Evolutionary conservation across 2,329 filamentous ascomycete species (phyloP), one percentile per base, ranked within the genome.

Genomic region (Penicillium sumatraense): DNA sequence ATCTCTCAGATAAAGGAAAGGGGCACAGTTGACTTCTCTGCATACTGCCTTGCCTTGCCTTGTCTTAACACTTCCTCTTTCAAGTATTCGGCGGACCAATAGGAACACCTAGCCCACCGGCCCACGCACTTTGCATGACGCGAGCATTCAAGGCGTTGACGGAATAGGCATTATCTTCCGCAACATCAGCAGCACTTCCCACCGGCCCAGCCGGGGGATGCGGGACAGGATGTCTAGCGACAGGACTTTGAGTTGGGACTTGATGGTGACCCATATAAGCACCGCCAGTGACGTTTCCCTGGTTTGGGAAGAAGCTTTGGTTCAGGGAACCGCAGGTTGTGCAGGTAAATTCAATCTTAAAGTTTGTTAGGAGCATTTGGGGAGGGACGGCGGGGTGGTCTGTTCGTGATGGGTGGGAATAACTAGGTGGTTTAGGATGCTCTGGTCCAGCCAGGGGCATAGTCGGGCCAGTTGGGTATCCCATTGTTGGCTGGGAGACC

Each of bases 331-430:
- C 73, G 41, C 73, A 75, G 2, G 70, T 67, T 6, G 70, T 72
- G 48, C 73, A 75, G 6, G 72, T 72, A 23, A 75, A 75, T 42
- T 75, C 73, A 36, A 75, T 73, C 54, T 74, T 75, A 53, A 75
- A 74, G 36, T 73, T 71, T 9, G 71, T 69, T 5, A 74, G 60
- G 26, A 71, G 60, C 41, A 72, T 58, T 38, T 72, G 70, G 9
- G 26, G 5, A 20, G 72, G 56, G 14, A 65, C 61, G 9, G 59
- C 57, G 36, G 63, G 55, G 48, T 71, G 69, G 18, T 67, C 64
- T 51, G 47, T 53, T n/a, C 61, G 57, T 14, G 60, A 57, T n/a
- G 60, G 49, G 31, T 44, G 40, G 23, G 40, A 51, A 27, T 68
- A 70, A 24, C 57, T 55, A 6, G 63, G 60, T 27, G 57, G 61